phyloP scores from a whole-genome alignment of 305 asterid genomes.

The Rubia balearica region DNA sequence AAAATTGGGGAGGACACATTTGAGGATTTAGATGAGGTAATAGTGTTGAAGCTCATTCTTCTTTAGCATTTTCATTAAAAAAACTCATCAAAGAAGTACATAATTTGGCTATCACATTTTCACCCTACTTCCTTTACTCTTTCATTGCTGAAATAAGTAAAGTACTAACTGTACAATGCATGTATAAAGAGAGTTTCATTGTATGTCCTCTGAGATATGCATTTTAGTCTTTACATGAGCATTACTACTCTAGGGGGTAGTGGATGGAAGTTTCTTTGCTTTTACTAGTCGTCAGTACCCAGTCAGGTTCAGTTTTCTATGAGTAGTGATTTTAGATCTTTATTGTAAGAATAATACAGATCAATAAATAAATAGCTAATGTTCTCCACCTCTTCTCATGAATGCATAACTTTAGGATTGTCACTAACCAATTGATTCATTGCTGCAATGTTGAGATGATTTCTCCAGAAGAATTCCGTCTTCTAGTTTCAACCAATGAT shows the following conservation, averaged over 20 bases:
- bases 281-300: background rate
- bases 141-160: too few species aligned
- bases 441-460: background rate
- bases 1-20: slow-evolving; percentile 92
- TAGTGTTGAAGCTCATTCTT: background rate
- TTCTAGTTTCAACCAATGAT: background rate
- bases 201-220: background rate
- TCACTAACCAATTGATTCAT: background rate
- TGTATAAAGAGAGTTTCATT: background rate
- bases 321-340: background rate
- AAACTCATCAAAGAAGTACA: background rate
- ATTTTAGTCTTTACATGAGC: background rate
- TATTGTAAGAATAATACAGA: background rate
- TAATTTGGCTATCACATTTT: background rate
- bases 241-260: background rate
- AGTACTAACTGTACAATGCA: too few species aligned
- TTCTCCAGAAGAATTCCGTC: too few species aligned
- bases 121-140: background rate
- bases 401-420: background rate
- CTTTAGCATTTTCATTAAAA: background rate
- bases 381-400: too few species aligned
- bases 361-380: background rate
- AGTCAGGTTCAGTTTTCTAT: background rate
- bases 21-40: slow-evolving; percentile 98
- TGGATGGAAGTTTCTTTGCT: background rate